Base-by-base conservation (phyloP, 164 flowering plant genomes). In the Tinospora cordifolia region DNA sequence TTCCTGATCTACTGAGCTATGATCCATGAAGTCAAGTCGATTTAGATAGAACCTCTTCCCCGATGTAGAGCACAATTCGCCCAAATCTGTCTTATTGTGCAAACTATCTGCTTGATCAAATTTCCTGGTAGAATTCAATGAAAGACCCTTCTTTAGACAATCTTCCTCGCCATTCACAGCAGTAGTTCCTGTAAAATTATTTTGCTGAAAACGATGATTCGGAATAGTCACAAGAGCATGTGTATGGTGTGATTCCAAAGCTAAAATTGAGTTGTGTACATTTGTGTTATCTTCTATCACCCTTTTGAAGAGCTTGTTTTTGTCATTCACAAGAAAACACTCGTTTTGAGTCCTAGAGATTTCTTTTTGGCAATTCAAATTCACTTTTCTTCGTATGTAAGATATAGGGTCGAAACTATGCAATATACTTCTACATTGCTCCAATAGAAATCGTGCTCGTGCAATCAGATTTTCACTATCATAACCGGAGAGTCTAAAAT, bases 21-120 rank as follows among this genome's bases (percentile, higher is more conserved):
- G 51, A 26, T 74, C 74, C 78, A 78, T 65, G 69, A 65, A 76
- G 38, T 77, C 75, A 72, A 92, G 89, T 39, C 86, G 86, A 72
- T 92, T 92, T 72, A 92, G 72, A 78, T 73, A 85, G 65, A 90
- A 86, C 47, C 70, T 85, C 74, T 80, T 87, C 70, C 96, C 94
- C 38, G 88, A 79, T 17, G 88, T 81, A n/a, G 82, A 64, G 74
- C 68, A 64, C 38, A 59, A 63, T 47, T n/a, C 13, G 15, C 64
- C 40, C 17, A 44, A 15, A 51, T 21, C 62, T 22, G 75, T 67
- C 1, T 75, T 71, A 24, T 40, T 40, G 63, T 68, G n/a, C 49
- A 30, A n/a, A 67, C 46, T 30, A 65, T 67, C 63, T 47, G 9
- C 26, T 25, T n/a, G 63, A 71, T 40, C 38, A 74, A 38, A n/a